Base-by-base conservation (phyloP, 179 eudicot genomes). In the Carnegiea gigantea region DNA sequence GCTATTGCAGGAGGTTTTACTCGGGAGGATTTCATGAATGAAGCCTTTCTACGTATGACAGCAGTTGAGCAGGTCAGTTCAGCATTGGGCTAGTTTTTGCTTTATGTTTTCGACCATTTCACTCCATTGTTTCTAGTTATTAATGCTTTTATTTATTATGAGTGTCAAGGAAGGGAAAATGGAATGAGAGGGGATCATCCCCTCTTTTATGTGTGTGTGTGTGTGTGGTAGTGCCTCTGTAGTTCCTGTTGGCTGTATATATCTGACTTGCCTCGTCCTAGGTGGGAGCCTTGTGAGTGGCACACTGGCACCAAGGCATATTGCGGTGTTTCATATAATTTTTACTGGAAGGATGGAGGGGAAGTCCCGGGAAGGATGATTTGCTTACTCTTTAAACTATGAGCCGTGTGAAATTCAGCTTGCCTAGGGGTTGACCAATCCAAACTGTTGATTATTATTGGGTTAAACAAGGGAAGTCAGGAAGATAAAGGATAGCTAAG, bases 1-100 rank as follows among this genome's bases (percentile, higher is more conserved):
- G 95, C 98, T 80, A 83, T 96, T 73, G 92, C 92, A 43, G 98
- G 99, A 23, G 99, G 96, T 59, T 94, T 87, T 81, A 92, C 97
- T 12, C 98, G 99, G 72, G 99, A 96, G 82, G 90, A 90, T 85
- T 94, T 92, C 86, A 94, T 96, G 99, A 96, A 93, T 54, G 98
- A 94, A 86, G 96, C 96, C 67, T 93, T 96, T 83, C 81, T 87
- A 83, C 89, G 77, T 21, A 96, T 96, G 99, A 94, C 99, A 68
- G 98, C 98, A 70, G 86, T 92, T 74, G 99, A 96, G 86, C 99
- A 96, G 97, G 99, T 96, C 67, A 30, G 79, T 77, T 74, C 70
- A 65, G 67, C 75, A 49, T 49, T 73, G 77, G 23, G 11, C 20
- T 28, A 49, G 77, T 24, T 53, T 60, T 28, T 80, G 28, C 51